phyloP scores from a whole-genome alignment of 139 green algal species.

The Gonium pectorale region DNA sequence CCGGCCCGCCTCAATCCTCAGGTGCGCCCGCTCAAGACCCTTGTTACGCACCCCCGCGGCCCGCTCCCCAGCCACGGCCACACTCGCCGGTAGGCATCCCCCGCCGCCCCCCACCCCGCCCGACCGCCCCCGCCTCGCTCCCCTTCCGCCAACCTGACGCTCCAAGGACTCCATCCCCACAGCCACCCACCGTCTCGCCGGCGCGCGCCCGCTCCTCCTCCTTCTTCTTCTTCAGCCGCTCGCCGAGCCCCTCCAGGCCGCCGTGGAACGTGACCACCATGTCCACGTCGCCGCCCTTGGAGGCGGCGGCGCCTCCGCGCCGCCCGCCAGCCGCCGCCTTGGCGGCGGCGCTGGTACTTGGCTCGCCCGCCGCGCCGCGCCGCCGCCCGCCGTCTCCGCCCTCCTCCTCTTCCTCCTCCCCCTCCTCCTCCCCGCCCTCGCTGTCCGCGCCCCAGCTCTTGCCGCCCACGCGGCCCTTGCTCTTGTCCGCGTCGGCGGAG shows the following conservation, averaged over 20 bases:
- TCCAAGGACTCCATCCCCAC: no score
- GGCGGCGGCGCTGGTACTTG: constrained; percentile 44
- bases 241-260: constrained; percentile 84
- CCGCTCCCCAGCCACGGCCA: no score
- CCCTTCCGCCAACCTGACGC: constrained; percentile 58
- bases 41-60: no score
- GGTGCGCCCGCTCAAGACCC: no score
- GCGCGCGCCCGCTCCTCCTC: constrained; percentile 59
- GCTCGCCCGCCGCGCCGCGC: background rate
- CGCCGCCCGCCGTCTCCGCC: background rate
- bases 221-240: constrained; percentile 79
- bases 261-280: constrained; percentile 81
- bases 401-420: constrained; percentile 25
- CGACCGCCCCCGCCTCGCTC: constrained; percentile 50
- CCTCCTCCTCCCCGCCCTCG: constrained; percentile 41
- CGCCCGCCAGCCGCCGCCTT: background rate
- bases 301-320: background rate
- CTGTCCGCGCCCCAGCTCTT: constrained; percentile 69
- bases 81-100: no score
- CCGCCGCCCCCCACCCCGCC: no score
- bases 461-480: constrained; percentile 46
- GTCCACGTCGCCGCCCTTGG: constrained; percentile 61
- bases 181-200: constrained; percentile 90
- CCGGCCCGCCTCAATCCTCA: no score
- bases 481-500: constrained; percentile 1